Evolutionary conservation across 345 rosid species (phyloP).

Genomic region (Gossypium anomalum): DNA sequence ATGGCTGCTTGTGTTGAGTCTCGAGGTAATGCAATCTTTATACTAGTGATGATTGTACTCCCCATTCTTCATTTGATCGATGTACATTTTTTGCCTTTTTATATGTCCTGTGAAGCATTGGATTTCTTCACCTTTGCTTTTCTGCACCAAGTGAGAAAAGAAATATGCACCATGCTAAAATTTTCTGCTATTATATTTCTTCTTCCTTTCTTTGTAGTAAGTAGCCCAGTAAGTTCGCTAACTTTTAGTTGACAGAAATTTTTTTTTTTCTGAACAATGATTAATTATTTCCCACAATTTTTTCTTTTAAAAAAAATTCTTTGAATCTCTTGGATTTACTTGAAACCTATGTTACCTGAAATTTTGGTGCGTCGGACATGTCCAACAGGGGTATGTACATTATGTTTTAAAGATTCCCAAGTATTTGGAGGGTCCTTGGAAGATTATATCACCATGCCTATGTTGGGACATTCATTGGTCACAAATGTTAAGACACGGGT

Average conservation of each 20-base stretch:
- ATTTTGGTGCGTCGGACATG: background rate
- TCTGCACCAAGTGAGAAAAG: background rate
- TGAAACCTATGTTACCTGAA: background rate
- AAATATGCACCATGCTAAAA: background rate
- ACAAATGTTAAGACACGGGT: background rate
- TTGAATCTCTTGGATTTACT: background rate
- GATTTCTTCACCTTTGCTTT: conserved; percentile 18
- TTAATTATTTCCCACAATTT: background rate
- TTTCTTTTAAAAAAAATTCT: background rate
- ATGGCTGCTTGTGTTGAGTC: background rate
- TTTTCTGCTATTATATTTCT: conserved; percentile 20
- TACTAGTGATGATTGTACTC: background rate
- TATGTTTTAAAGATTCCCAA: background rate
- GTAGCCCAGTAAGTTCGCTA: background rate
- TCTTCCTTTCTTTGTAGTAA: conserved; percentile 19
- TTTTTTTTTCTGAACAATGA: conserved; percentile 3
- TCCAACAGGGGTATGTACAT: background rate
- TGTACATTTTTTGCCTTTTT: conserved; percentile 30
- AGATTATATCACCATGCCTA: background rate
- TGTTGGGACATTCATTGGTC: background rate
- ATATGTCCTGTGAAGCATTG: conserved; percentile 20
- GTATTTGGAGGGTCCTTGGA: background rate
- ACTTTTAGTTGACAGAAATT: background rate
- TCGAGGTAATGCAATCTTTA: background rate
- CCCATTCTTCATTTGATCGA: conserved; percentile 1